Conservation (phyloP, 805 yeast genomes). For the Candida saitoana region DNA sequence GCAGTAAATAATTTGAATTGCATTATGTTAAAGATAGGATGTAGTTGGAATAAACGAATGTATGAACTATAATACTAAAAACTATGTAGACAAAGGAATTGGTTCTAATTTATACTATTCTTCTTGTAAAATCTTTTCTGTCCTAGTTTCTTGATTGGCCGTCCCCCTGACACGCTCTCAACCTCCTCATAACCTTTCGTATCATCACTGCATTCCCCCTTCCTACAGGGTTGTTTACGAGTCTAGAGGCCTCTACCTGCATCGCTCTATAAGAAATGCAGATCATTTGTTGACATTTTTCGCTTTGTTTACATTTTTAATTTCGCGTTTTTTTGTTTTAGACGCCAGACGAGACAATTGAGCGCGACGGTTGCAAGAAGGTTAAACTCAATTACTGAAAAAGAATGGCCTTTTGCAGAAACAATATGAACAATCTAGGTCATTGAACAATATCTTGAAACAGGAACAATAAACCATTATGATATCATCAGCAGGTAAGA, state of each 20-base stretch:
- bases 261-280: too few species aligned
- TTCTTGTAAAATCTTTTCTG: not conserved
- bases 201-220: not conserved
- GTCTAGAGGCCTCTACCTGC: not conserved
- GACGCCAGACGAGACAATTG: not conserved
- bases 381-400: too few species aligned
- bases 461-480: too few species aligned
- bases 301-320: not conserved
- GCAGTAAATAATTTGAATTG: conserved; percentile 20
- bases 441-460: too few species aligned
- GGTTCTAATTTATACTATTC: not conserved
- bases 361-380: too few species aligned
- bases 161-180: not conserved
- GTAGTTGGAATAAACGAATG: conserved; percentile 9
- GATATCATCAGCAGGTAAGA: too few species aligned
- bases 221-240: not conserved
- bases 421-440: too few species aligned
- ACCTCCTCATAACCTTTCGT: not conserved
- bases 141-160: not conserved
- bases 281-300: not conserved
- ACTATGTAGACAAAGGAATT: not conserved
- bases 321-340: not conserved
- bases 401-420: too few species aligned
- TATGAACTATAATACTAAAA: conserved; percentile 1
- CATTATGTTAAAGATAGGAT: conserved; percentile 13